Percentiles rank a stretch among this genome's conserved stretches.
Conservation (phyloP, 257 asterid species). For the Nicotiana attenuata region DNA sequence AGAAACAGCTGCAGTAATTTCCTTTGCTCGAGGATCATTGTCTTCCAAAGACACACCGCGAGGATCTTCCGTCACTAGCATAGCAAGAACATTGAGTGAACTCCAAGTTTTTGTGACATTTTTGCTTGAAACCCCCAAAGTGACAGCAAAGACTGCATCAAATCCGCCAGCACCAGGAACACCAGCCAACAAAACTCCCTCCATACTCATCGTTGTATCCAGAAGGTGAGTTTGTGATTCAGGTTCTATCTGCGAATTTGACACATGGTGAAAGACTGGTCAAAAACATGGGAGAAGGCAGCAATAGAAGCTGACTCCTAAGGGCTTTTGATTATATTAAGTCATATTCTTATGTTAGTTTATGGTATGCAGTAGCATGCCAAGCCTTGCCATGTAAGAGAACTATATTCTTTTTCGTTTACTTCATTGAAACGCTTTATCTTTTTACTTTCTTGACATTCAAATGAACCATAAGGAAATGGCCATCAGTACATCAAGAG, state of each 20-base stretch:
- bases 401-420: background rate
- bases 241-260: slow-evolving; percentile 74
- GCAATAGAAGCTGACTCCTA: background rate
- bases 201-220: slow-evolving; percentile 67
- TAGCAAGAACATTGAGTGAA: slow-evolving; percentile 69
- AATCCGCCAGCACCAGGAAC: slow-evolving; percentile 99
- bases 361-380: background rate
- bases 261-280: slow-evolving; percentile 6
- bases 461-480: background rate
- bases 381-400: background rate
- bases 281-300: background rate
- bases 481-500: background rate
- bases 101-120: slow-evolving; percentile 67
- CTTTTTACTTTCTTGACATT: background rate
- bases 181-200: slow-evolving; percentile 88
- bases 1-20: slow-evolving; percentile 51
- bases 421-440: background rate
- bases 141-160: slow-evolving; percentile 89
- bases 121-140: slow-evolving; percentile 64
- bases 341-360: background rate
- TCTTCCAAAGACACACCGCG: slow-evolving; percentile 68
- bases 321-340: background rate
- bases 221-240: slow-evolving; percentile 83
- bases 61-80: slow-evolving; percentile 90
- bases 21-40: slow-evolving; percentile 62